phyloP scores from a whole-genome alignment of 2,329 filamentous ascomycete genomes.

The Arthrocladium fulminans region DNA sequence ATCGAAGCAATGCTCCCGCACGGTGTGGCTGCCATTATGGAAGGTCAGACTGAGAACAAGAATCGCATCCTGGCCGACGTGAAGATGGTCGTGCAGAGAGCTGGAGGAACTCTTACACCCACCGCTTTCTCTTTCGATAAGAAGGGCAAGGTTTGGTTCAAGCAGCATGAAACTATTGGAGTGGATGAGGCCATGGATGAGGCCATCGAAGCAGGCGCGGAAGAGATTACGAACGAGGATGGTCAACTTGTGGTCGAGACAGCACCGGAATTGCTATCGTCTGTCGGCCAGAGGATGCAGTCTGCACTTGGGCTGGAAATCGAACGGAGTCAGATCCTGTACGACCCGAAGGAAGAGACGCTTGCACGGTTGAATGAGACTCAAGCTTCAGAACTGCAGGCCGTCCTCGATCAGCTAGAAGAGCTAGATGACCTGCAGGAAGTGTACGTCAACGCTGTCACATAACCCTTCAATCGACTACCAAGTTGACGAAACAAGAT shows the following conservation, averaged over 20 bases:
- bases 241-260: constrained; percentile 64
- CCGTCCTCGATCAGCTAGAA: constrained; percentile 46
- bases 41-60: constrained; percentile 78
- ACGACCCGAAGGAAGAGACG: constrained; percentile 74
- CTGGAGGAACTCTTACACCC: constrained; percentile 60
- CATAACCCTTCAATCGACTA: no score
- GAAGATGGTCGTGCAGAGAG: constrained; percentile 59
- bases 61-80: constrained; percentile 65
- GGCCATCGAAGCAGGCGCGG: constrained; percentile 74
- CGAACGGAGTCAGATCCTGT: constrained; percentile 70
- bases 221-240: constrained; percentile 48
- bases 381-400: constrained; percentile 48
- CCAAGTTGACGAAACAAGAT: no score
- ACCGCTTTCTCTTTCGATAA: constrained; percentile 79
- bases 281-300: constrained; percentile 56
- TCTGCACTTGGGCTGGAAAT: constrained; percentile 58
- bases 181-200: constrained; percentile 67
- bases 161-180: constrained; percentile 42
- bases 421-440: constrained; percentile 67
- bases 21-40: constrained; percentile 50
- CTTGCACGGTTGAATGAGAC: constrained; percentile 53
- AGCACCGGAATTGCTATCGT: constrained; percentile 55
- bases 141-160: constrained; percentile 65
- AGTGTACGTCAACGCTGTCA: constrained; percentile 60
- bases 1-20: constrained; percentile 39